Conservation (phyloP, 1,284 basidiomycete species). For the Pseudozyma sp. region DNA sequence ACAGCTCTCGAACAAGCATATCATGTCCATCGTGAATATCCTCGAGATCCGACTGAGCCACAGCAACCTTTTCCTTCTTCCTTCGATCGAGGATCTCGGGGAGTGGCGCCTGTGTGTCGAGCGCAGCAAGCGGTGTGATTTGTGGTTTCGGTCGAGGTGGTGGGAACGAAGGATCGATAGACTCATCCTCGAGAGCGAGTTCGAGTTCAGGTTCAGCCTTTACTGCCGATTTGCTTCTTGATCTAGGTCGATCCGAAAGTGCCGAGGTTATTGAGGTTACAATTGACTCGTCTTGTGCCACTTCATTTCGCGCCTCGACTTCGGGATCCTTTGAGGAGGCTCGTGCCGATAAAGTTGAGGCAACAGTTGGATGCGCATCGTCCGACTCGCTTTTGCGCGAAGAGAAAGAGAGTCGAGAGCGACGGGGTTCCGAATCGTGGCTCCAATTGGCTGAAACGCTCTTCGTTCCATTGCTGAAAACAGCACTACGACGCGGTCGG, state of each 20-base stretch:
- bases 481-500: constrained; percentile 32
- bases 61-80: constrained; percentile 29
- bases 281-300: constrained; percentile 2
- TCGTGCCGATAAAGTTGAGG: constrained; percentile 1
- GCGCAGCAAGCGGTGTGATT: constrained; percentile 33
- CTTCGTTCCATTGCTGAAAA: constrained; percentile 8
- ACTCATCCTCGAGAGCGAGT: not conserved
- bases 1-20: constrained; percentile 60
- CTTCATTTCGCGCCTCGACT: constrained; percentile 22
- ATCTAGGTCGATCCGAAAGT: constrained; percentile 25
- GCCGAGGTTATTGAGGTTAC: constrained; percentile 12
- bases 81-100: constrained; percentile 34
- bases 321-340: constrained; percentile 13
- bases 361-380: not conserved
- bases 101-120: constrained; percentile 20
- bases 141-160: constrained; percentile 18
- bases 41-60: constrained; percentile 48
- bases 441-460: constrained; percentile 5
- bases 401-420: constrained; percentile 4
- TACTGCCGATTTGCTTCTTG: constrained; percentile 30
- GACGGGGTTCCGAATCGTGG: constrained; percentile 13
- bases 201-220: constrained; percentile 16
- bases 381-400: constrained; percentile 12
- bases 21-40: constrained; percentile 56
- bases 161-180: not conserved